Conservation (phyloP, 257 asterid species). For the Craterostigma plantagineum region DNA sequence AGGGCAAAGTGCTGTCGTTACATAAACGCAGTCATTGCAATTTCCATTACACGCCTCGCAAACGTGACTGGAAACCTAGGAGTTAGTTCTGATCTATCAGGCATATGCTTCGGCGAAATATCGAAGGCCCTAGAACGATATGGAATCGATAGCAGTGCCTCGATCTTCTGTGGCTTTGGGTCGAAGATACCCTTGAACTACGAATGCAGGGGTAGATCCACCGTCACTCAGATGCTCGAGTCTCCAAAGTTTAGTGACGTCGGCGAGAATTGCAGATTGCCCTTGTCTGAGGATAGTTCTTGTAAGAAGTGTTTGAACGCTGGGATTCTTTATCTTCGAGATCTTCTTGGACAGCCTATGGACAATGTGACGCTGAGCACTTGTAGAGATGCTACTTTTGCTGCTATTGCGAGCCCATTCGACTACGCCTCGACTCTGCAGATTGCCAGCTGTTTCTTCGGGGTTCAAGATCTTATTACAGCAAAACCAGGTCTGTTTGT, state of each 20-base stretch:
- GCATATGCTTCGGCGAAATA: constrained; percentile 39
- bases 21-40: constrained; percentile 65
- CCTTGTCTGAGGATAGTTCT: constrained; percentile 25
- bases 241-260: constrained; percentile 56
- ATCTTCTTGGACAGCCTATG: constrained; percentile 39
- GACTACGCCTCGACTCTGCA: constrained; percentile 39
- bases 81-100: constrained; percentile 34
- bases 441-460: constrained; percentile 78
- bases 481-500: constrained; percentile 38
- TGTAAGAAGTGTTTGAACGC: constrained; percentile 79
- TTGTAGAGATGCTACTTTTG: constrained; percentile 89
- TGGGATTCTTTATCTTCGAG: constrained; percentile 60
- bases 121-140: constrained; percentile 47
- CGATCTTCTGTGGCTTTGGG: constrained; percentile 69
- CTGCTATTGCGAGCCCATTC: constrained; percentile 62
- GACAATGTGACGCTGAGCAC: constrained; percentile 70
- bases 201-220: constrained; percentile 65
- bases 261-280: constrained; percentile 37
- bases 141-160: constrained; percentile 53
- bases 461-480: constrained; percentile 42
- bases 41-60: constrained; percentile 70
- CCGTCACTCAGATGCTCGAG: constrained; percentile 52
- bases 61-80: constrained; percentile 52
- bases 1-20: constrained; percentile 79
- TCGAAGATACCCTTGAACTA: constrained; percentile 68